Evolutionary conservation across 2,329 filamentous ascomycete species (phyloP), one percentile per base, ranked within the genome.

Genomic region (Fragosphaeria purpurea): DNA sequence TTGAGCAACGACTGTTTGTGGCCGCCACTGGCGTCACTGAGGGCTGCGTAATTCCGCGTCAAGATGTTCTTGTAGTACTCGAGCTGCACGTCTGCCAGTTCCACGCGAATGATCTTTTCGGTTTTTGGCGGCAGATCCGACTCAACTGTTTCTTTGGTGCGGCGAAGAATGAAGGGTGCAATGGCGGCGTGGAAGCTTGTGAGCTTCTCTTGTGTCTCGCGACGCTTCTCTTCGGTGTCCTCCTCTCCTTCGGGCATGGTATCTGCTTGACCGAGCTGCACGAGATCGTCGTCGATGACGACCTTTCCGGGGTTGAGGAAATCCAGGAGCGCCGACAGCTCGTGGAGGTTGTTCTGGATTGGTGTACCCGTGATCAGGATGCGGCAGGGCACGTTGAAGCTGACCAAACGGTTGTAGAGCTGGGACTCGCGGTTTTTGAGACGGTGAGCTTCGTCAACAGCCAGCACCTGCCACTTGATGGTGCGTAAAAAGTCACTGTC

Each of bases 1-100:
- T 98, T 98, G 56, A 98, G 73, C 11, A 98, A 71, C 0, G 91
- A 97, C 58, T 95, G 91, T 67, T 95, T 97, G 65, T 94, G 88
- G 6, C 91, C 93, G 54, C 82, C 88, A 43, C 85, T 83, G 44
- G 89, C 91, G 62, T 95, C 87, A 60, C 94, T 95, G 35, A 98
- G 76, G 4, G 91, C 93, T 34, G 89, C 83, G 61, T 98, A 98
- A 64, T 98, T 98, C 61, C 91, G 84, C 0, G 93, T 97, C 31
- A 98, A 75, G 53, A 98, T 97, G 62, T 97, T 97, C 70, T 97
- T 97, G 74, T 98, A 98, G 67, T 96, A 97, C 57, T 98, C 91
- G 8, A 97, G 74, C 63, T 98, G 93, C 33, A 97, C 84, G 66
- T 98, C 93, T 0, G 93, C 95, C 47, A 98, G 75, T 67, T 97